phyloP scores from a whole-genome alignment of 2,329 filamentous ascomycete genomes.

The Orbilia javanica region DNA sequence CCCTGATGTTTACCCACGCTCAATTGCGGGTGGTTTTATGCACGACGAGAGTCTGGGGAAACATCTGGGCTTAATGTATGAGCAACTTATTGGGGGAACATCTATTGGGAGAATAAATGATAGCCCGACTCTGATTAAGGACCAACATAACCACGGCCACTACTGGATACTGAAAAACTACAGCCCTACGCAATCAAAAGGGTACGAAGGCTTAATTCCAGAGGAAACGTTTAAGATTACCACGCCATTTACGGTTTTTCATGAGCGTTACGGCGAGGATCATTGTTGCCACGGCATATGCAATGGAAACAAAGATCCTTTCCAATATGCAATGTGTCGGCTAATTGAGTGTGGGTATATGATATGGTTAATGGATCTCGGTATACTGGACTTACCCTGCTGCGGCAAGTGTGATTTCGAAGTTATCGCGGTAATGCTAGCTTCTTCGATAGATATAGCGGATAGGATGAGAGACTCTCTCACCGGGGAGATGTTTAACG shows the following conservation, averaged over 20 bases:
- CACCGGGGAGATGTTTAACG: slow-evolving; percentile 21
- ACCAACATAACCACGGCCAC: too few species aligned
- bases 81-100: too few species aligned
- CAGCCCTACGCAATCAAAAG: too few species aligned
- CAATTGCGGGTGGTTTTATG: too few species aligned
- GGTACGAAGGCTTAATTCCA: too few species aligned
- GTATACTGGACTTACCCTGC: slow-evolving; percentile 7
- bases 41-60: too few species aligned
- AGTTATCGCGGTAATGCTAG: slow-evolving; percentile 2
- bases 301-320: not conserved
- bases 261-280: not conserved
- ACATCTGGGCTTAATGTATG: too few species aligned
- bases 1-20: too few species aligned
- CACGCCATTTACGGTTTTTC: not conserved
- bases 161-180: too few species aligned
- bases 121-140: too few species aligned
- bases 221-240: too few species aligned
- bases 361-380: slow-evolving; percentile 30
- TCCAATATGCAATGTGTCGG: not conserved
- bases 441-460: slow-evolving; percentile 19
- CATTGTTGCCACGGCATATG: not conserved
- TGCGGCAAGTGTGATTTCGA: slow-evolving; percentile 36
- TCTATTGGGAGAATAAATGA: too few species aligned
- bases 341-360: not conserved
- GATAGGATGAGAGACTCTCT: slow-evolving; percentile 34